Percentiles rank a stretch among this genome's conserved stretches.
Conservation (phyloP, 106 monocot genomes). For the Gastrodia elata region DNA sequence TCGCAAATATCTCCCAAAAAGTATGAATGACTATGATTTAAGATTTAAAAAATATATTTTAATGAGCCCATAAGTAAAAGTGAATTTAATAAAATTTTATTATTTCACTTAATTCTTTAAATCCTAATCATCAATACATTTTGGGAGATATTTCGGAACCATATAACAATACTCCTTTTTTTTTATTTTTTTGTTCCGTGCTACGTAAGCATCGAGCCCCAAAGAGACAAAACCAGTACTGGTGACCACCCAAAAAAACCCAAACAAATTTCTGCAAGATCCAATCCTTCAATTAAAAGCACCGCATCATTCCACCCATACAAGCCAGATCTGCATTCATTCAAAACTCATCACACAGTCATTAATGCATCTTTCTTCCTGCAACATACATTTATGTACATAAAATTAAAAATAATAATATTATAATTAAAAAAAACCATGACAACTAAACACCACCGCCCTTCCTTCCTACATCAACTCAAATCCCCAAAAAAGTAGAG, state of each 20-base stretch:
- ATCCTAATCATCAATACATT: too few species aligned
- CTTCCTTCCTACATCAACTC: background rate
- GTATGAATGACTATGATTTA: too few species aligned
- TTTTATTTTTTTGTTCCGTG: background rate
- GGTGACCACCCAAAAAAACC: slow-evolving; percentile 10
- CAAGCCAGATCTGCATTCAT: slow-evolving; percentile 14
- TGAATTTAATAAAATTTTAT: too few species aligned
- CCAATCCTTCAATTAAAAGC: too few species aligned
- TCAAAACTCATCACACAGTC: slow-evolving; percentile 10
- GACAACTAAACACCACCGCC: background rate
- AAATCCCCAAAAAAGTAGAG: background rate
- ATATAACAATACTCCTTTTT: too few species aligned
- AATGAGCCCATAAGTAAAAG: too few species aligned
- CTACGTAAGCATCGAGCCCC: background rate
- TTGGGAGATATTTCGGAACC: too few species aligned
- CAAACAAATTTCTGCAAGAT: background rate
- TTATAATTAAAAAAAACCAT: background rate
- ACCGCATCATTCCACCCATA: background rate
- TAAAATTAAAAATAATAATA: background rate
- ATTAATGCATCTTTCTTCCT: slow-evolving; percentile 5
- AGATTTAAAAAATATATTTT: too few species aligned
- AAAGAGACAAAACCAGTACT: slow-evolving; percentile 14
- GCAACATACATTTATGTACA: background rate
- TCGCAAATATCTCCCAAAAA: too few species aligned
- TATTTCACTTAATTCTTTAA: too few species aligned